Conservation (phyloP, 345 rosid species). For the Geranium brycei region DNA sequence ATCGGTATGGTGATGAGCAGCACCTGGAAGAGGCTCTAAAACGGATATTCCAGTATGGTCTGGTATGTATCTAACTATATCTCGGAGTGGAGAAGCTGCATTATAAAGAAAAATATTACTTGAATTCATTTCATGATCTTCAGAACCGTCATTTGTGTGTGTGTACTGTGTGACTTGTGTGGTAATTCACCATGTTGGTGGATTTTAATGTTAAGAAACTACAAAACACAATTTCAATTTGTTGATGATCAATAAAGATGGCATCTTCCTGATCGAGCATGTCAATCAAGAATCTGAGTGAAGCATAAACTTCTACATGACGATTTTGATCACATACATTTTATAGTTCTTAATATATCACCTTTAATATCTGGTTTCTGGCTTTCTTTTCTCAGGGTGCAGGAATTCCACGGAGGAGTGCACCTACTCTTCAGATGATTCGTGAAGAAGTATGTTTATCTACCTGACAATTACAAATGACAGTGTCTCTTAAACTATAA, state of each 20-base stretch:
- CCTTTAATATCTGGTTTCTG: neutral
- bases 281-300: neutral
- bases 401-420: constrained; percentile 85
- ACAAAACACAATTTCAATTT: too few relatives aligned
- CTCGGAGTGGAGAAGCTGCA: neutral
- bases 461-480: neutral
- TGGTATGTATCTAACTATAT: constrained; percentile 31
- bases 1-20: constrained; percentile 90
- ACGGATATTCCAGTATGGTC: constrained; percentile 81
- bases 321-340: neutral
- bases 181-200: neutral
- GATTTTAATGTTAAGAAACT: too few relatives aligned
- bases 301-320: neutral
- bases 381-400: constrained; percentile 40
- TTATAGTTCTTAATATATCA: neutral
- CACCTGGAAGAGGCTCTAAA: constrained; percentile 88
- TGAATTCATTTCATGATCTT: neutral
- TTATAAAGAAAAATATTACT: neutral
- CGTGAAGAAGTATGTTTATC: constrained; percentile 59
- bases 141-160: neutral
- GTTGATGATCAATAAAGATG: too few relatives aligned
- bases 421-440: constrained; percentile 62
- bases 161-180: too few relatives aligned
- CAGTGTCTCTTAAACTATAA: neutral
- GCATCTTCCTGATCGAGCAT: too few relatives aligned